Evolutionary conservation across 306 rosid species (phyloP).

Genomic region (Begonia fuchsioides): DNA sequence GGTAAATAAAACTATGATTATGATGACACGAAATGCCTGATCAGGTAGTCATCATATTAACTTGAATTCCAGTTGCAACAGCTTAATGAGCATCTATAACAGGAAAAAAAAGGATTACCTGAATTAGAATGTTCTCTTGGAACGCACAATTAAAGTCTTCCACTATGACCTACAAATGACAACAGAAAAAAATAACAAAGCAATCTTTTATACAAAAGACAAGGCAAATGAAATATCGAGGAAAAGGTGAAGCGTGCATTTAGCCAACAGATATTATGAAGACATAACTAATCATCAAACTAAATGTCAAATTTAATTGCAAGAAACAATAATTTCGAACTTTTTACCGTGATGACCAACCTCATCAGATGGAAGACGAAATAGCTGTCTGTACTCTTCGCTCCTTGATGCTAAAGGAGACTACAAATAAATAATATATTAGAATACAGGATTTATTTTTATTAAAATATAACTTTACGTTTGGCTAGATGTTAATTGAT

Average conservation of each 20-base stretch:
- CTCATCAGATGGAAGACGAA: constrained; percentile 79
- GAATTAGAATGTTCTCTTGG: constrained; percentile 92
- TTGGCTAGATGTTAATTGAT: too few relatives aligned
- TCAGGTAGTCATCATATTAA: constrained; percentile 4
- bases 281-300: too few relatives aligned
- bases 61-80: too few relatives aligned
- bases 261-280: too few relatives aligned
- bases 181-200: not conserved
- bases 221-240: too few relatives aligned
- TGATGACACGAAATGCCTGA: constrained; percentile 3
- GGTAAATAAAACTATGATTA: constrained; percentile 8
- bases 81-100: too few relatives aligned
- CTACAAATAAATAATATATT: constrained; percentile 18
- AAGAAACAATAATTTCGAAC: too few relatives aligned
- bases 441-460: too few relatives aligned
- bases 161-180: constrained; percentile 45
- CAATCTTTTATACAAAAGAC: too few relatives aligned
- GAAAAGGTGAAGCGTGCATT: too few relatives aligned
- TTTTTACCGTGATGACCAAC: constrained; percentile 11
- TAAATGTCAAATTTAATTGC: too few relatives aligned
- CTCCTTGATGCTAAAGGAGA: constrained; percentile 40
- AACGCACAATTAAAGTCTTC: constrained; percentile 96
- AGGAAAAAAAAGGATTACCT: constrained; percentile 33
- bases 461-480: too few relatives aligned
- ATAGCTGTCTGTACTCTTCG: constrained; percentile 90